Percentiles rank a stretch among this genome's conserved stretches.
phyloP scores from a whole-genome alignment of 2,329 filamentous ascomycete species.

The Ascochyta pisi region DNA sequence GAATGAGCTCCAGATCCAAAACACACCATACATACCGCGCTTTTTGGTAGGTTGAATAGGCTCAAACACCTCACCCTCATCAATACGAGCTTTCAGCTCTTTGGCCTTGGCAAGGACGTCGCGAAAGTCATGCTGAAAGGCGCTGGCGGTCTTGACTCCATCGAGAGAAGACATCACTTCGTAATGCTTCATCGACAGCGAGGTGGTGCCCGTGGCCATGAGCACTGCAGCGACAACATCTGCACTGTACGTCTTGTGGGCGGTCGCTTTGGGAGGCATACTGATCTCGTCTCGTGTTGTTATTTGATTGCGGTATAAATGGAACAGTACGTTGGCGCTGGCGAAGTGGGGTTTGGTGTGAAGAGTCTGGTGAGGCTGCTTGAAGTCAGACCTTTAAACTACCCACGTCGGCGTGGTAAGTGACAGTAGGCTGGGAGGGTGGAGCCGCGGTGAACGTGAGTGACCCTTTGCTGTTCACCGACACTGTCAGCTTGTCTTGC shows the following conservation, averaged over 20 bases:
- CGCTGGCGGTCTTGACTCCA: slow-evolving; percentile 23
- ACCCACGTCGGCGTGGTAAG: background rate
- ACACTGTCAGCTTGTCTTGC: no score
- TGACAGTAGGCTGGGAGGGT: slow-evolving; percentile 9
- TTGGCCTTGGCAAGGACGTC: slow-evolving; percentile 22
- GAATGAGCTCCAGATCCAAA: background rate
- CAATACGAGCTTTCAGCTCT: slow-evolving; percentile 24
- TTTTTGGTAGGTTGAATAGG: slow-evolving; percentile 25
- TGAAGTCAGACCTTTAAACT: background rate
- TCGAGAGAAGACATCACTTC: slow-evolving; percentile 31
- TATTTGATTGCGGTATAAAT: background rate
- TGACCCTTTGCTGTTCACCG: background rate
- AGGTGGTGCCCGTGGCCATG: slow-evolving; percentile 19
- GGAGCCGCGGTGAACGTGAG: slow-evolving; percentile 15
- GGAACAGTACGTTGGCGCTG: no score
- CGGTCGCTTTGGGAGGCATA: slow-evolving; percentile 3
- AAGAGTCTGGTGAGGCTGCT: background rate
- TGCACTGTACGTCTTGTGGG: slow-evolving; percentile 16
- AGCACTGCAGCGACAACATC: slow-evolving; percentile 27
- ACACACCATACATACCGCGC: slow-evolving; percentile 23
- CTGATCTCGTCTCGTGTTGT: background rate
- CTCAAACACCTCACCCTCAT: slow-evolving; percentile 25
- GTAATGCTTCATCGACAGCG: slow-evolving; percentile 23
- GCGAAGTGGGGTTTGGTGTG: background rate
- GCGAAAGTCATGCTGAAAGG: slow-evolving; percentile 31